Evolutionary conservation across 371 early-diverging fungal genomes (phyloP).

Genomic region (Nematocida sp.): DNA sequence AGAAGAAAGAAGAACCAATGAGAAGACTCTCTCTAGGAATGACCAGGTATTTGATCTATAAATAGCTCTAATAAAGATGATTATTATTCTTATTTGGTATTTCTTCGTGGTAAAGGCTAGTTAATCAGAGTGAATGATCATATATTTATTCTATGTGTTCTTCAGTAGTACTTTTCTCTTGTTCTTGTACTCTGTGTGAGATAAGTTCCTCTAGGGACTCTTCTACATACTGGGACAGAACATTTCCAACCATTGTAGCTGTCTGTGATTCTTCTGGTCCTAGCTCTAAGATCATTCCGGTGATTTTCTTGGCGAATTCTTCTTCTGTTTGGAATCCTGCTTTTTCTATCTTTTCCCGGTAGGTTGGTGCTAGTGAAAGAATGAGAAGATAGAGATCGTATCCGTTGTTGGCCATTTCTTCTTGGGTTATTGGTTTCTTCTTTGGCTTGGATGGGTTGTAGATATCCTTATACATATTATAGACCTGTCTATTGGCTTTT

Average conservation of each 20-base stretch:
- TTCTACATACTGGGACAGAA: conserved; percentile 53
- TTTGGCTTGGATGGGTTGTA: conserved; percentile 8
- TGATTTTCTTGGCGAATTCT: conserved; percentile 62
- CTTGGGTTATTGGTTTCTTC: not conserved
- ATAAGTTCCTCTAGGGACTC: conserved; percentile 49
- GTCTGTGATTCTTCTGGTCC: conserved; percentile 51
- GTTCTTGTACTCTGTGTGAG: not conserved
- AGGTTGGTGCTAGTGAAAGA: conserved; percentile 53
- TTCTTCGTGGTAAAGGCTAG: too few species aligned
- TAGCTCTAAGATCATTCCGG: conserved; percentile 50
- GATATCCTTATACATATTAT: conserved; percentile 7
- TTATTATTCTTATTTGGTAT: too few species aligned
- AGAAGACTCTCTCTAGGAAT: too few species aligned
- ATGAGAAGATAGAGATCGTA: conserved; percentile 54
- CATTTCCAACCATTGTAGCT: conserved; percentile 48
- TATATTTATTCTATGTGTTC: conserved; percentile 26
- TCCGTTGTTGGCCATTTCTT: not conserved
- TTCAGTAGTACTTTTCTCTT: conserved; percentile 3
- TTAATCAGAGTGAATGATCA: too few species aligned
- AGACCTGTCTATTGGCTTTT: not conserved
- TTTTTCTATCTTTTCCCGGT: conserved; percentile 50
- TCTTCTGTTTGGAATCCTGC: conserved; percentile 53
- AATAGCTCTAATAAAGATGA: too few species aligned
- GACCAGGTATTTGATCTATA: too few species aligned
- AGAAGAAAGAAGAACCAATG: too few species aligned